Percentiles rank a stretch among this genome's conserved stretches.
phyloP scores from a whole-genome alignment of 805 yeast species.

The Yarrowia porcina region DNA sequence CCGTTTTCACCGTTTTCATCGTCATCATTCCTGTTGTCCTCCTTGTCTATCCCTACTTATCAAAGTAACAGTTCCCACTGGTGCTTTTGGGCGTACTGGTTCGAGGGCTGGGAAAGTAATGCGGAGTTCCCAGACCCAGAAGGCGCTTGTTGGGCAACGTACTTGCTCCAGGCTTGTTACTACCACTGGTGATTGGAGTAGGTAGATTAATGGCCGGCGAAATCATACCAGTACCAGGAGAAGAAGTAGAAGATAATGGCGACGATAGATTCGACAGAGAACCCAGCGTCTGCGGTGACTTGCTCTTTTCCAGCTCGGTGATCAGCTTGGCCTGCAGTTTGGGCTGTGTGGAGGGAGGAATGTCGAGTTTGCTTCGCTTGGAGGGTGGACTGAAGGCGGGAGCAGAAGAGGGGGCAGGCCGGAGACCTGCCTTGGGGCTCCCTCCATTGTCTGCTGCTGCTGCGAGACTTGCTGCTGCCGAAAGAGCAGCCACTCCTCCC shows the following conservation, averaged over 20 bases:
- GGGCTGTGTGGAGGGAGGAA: slow-evolving; percentile 24
- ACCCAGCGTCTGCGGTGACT: slow-evolving; percentile 18
- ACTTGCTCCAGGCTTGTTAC: slow-evolving; percentile 20
- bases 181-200: slow-evolving; percentile 17
- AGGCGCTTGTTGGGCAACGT: slow-evolving; percentile 22
- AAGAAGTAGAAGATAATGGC: slow-evolving; percentile 14
- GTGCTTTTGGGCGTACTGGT: background rate
- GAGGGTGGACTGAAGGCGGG: background rate
- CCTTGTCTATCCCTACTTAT: background rate
- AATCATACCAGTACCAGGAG: slow-evolving; percentile 19
- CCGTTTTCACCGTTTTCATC: no score
- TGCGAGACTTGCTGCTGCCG: background rate
- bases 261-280: slow-evolving; percentile 8
- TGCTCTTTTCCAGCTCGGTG: slow-evolving; percentile 22
- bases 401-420: background rate
- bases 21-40: background rate
- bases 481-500: background rate
- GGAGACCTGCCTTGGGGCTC: background rate
- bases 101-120: slow-evolving; percentile 8
- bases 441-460: background rate
- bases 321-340: slow-evolving; percentile 22
- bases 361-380: slow-evolving; percentile 18
- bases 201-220: slow-evolving; percentile 24
- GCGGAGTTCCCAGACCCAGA: slow-evolving; percentile 16
- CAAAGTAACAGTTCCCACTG: slow-evolving; percentile 9